Percentiles rank a stretch among this genome's conserved stretches.
Conservation (phyloP, 1,284 basidiomycete species). For the Porodaedalea pini region DNA sequence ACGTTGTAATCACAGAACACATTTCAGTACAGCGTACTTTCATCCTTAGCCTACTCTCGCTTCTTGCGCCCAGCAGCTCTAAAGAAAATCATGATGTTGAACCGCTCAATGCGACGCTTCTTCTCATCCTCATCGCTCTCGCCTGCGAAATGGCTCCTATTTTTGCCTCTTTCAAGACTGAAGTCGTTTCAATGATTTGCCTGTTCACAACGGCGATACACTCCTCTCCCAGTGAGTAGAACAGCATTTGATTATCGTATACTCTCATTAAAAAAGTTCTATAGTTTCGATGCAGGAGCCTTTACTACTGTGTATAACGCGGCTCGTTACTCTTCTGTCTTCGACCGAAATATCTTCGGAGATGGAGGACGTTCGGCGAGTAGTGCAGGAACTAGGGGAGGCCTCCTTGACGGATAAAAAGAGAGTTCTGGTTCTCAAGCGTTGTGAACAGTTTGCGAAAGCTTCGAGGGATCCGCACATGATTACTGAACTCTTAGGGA, state of each 20-base stretch:
- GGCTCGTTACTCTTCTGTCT: constrained; percentile 49
- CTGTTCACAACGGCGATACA: constrained; percentile 1
- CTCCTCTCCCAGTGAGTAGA: background rate
- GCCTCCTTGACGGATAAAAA: constrained; percentile 32
- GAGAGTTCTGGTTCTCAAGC: constrained; percentile 32
- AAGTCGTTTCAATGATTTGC: constrained; percentile 1
- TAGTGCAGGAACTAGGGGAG: background rate
- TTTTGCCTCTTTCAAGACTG: background rate
- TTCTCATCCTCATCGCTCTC: constrained; percentile 12
- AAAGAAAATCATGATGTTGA: background rate
- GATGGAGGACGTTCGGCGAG: constrained; percentile 1
- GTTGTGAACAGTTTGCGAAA: constrained; percentile 61
- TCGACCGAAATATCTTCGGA: background rate
- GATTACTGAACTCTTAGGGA: constrained; percentile 35
- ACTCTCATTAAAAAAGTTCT: background rate
- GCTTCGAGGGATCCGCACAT: constrained; percentile 36
- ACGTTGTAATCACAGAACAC: background rate
- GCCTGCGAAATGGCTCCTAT: constrained; percentile 10
- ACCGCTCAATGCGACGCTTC: constrained; percentile 9
- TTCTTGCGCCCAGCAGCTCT: background rate
- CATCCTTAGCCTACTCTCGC: background rate
- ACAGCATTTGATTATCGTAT: background rate
- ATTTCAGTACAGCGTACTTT: background rate
- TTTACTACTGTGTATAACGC: constrained; percentile 63
- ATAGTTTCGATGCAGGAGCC: constrained; percentile 68